Conservation (phyloP, 2,329 filamentous ascomycete species). For the Alternaria novae-zelandiae region DNA sequence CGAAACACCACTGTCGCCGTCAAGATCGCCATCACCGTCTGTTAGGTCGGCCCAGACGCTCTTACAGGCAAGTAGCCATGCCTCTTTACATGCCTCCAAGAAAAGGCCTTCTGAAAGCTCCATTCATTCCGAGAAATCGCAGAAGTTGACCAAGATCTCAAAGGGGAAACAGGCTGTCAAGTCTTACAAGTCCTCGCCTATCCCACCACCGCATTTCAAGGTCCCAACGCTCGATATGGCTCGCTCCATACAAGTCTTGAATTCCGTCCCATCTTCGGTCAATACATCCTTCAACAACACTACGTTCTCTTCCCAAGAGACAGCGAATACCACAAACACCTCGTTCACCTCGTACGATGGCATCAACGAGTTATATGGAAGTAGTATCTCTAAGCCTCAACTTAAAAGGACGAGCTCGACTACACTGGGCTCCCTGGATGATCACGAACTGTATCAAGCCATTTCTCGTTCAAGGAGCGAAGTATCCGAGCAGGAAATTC, state of each 20-base stretch:
- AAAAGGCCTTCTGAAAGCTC: constrained; percentile 34
- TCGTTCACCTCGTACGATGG: constrained; percentile 31
- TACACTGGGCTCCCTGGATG: constrained; percentile 25
- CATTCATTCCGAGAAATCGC: constrained; percentile 22
- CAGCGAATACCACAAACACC: constrained; percentile 24
- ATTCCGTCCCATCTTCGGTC: constrained; percentile 20
- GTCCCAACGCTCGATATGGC: constrained; percentile 28
- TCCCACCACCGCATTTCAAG: constrained; percentile 19
- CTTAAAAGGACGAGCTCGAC: constrained; percentile 27
- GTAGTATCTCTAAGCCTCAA: constrained; percentile 1
- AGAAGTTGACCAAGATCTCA: constrained; percentile 36
- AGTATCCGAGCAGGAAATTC: constrained; percentile 1
- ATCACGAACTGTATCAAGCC: constrained; percentile 16
- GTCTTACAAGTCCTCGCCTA: neutral
- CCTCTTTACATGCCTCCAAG: constrained; percentile 19
- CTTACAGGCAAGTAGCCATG: constrained; percentile 34
- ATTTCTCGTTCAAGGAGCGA: constrained; percentile 12
- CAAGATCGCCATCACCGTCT: constrained; percentile 19
- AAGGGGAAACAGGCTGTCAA: constrained; percentile 33
- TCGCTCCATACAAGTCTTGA: constrained; percentile 23
- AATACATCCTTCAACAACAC: constrained; percentile 34
- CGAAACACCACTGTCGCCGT: constrained; percentile 30
- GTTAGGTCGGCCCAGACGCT: too few relatives aligned
- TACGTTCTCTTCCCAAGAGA: constrained; percentile 32
- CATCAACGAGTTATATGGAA: constrained; percentile 3